A percentile compares a stretch with the other conserved stretches of the same genome.
Conservation (phyloP, 352 stramenopile species). For the Pythium sp. region DNA sequence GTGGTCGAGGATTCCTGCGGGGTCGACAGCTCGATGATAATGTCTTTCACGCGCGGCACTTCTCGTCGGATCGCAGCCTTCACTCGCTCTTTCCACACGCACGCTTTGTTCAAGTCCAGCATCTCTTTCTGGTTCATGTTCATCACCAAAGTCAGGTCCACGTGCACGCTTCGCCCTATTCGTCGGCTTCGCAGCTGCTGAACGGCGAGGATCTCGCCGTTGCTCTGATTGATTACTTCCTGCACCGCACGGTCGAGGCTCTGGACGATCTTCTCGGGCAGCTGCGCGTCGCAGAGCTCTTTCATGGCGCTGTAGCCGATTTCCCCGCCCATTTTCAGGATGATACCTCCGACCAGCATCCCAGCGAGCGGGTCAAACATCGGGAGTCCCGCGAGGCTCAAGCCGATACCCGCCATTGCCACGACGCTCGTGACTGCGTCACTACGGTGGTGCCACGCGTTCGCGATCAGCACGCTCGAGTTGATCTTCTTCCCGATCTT, state of each 20-base stretch:
- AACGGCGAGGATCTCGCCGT: conserved; percentile 42
- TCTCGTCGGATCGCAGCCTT: conserved; percentile 41
- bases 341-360: conserved; percentile 71
- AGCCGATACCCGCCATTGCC: conserved; percentile 57
- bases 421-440: conserved; percentile 83
- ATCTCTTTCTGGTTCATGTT: conserved; percentile 13
- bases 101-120: conserved; percentile 34
- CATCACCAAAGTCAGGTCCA: conserved; percentile 60
- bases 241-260: conserved; percentile 38
- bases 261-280: conserved; percentile 32
- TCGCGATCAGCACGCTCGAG: conserved; percentile 92
- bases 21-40: conserved; percentile 61
- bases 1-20: conserved; percentile 19
- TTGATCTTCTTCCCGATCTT: conserved; percentile 87
- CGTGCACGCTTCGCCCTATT: conserved; percentile 55
- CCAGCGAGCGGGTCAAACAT: conserved; percentile 67
- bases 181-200: conserved; percentile 51
- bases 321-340: conserved; percentile 74
- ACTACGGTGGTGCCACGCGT: conserved; percentile 94
- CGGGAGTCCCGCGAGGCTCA: conserved; percentile 58
- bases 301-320: conserved; percentile 58
- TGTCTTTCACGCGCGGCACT: conserved; percentile 58
- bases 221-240: conserved; percentile 36
- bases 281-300: conserved; percentile 63
- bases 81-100: conserved; percentile 58